Conservation (phyloP, 768 basidiomycete species). For the Mycena crocata region DNA sequence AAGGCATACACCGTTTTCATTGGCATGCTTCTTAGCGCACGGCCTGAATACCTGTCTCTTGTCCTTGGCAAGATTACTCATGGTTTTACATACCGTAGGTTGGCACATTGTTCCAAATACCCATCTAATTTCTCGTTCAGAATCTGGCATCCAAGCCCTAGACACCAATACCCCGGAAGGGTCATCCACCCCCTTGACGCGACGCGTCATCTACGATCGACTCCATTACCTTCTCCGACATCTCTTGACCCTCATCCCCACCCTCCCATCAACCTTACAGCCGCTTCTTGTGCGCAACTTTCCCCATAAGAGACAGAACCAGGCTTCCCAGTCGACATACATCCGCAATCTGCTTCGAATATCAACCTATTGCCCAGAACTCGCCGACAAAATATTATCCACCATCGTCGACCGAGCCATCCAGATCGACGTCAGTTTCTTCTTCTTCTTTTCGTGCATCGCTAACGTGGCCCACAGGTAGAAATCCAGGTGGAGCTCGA, state of each 20-base stretch:
- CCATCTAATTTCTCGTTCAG: slow-evolving; percentile 48
- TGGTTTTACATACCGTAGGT: slow-evolving; percentile 91
- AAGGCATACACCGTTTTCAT: slow-evolving; percentile 91
- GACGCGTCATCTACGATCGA: slow-evolving; percentile 86
- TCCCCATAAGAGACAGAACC: slow-evolving; percentile 92
- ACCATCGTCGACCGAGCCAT: slow-evolving; percentile 94
- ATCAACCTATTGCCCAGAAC: slow-evolving; percentile 88
- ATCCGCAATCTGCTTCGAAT: slow-evolving; percentile 89
- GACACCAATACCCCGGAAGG: slow-evolving; percentile 68
- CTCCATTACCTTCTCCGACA: slow-evolving; percentile 88
- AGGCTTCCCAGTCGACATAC: slow-evolving; percentile 85
- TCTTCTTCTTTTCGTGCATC: neutral
- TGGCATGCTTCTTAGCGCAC: slow-evolving; percentile 90
- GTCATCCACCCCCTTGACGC: slow-evolving; percentile 79
- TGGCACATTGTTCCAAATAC: slow-evolving; percentile 9
- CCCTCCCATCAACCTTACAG: slow-evolving; percentile 86
- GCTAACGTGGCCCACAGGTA: slow-evolving; percentile 61
- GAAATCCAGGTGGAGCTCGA: slow-evolving; percentile 98
- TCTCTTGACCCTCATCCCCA: slow-evolving; percentile 91
- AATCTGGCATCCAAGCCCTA: slow-evolving; percentile 77
- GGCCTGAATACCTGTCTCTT: slow-evolving; percentile 90
- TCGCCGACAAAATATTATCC: slow-evolving; percentile 85
- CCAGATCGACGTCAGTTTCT: slow-evolving; percentile 86
- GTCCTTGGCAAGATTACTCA: slow-evolving; percentile 86
- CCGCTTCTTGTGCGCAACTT: slow-evolving; percentile 88